Base-by-base conservation (phyloP, 345 rosid species). In the Raphanus sativus region DNA sequence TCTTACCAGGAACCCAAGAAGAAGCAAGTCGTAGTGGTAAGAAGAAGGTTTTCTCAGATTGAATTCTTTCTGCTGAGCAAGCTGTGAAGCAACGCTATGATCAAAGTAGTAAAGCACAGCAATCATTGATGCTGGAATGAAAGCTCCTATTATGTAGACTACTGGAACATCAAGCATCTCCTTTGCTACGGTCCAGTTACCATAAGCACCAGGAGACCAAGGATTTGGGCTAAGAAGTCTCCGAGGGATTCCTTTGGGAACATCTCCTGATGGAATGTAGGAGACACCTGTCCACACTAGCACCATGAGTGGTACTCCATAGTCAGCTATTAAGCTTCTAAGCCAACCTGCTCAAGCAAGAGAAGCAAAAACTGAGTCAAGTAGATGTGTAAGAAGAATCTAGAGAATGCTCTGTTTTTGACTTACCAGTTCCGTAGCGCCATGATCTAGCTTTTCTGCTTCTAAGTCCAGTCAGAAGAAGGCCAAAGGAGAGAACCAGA, bases 1-100 rank as follows among this genome's bases (percentile, higher is more conserved):
- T 63, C 38, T 73, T 80, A 92, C 97, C 97, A 95, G 71, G 78
- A 89, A 83, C 9, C 97, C 97, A 68, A 95, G 82, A 74, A 95
- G 96, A 50, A 94, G 89, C 62, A 95, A 85, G 66, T 95, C 99
- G 67, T 89, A 92, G 74, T 95, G 98, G 75, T 95, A 95, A 52
- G 90, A 91, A 70, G 98, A 70, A 36, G 98, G 98, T 75, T 92
- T 95, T 81, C 90, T 95, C 82, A 95, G 77, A 83, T 95, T 95
- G 83, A 91, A 95, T 69, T 94, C 98, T 52, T 89, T 85, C 81
- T 92, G 98, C 71, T 94, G 98, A 3, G 98, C 93, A 66, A 94
- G 93, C 80, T 94, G 98, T 38, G 98, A 94, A 38, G 98, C 98
- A 55, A 94, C 98, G 48, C 98, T 94, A 73, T 94, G 98, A 74